phyloP scores from a whole-genome alignment of 1,284 basidiomycete genomes.

The Inonotus hispidus region DNA sequence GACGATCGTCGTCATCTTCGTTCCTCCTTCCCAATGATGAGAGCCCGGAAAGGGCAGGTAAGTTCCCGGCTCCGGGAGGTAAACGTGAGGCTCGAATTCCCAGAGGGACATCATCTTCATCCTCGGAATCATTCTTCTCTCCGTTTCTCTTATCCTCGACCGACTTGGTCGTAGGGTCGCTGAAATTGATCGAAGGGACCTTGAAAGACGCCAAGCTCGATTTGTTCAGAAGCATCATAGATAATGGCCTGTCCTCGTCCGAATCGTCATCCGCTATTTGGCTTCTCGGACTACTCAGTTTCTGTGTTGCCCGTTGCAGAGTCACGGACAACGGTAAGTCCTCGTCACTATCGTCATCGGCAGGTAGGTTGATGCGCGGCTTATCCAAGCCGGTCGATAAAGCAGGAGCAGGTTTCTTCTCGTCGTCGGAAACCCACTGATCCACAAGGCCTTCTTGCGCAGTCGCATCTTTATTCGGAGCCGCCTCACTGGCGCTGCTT shows the following conservation, averaged over 20 bases:
- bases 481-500: slow-evolving; percentile 40
- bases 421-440: slow-evolving; percentile 62
- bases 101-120: slow-evolving; percentile 67
- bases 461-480: slow-evolving; percentile 21
- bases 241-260: slow-evolving; percentile 71
- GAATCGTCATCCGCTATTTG: slow-evolving; percentile 42
- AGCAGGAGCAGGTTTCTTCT: slow-evolving; percentile 44
- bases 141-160: neutral
- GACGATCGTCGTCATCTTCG: slow-evolving; percentile 41
- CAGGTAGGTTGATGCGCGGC: slow-evolving; percentile 28
- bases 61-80: slow-evolving; percentile 20
- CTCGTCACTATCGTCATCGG: slow-evolving; percentile 60
- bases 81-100: slow-evolving; percentile 53
- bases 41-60: slow-evolving; percentile 26
- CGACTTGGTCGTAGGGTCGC: slow-evolving; percentile 25
- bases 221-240: slow-evolving; percentile 48
- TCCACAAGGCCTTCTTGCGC: slow-evolving; percentile 29
- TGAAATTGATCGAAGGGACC: slow-evolving; percentile 20
- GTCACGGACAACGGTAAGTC: slow-evolving; percentile 68
- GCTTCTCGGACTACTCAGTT: slow-evolving; percentile 6
- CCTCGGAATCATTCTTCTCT: slow-evolving; percentile 36
- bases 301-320: slow-evolving; percentile 42
- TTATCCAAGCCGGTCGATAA: slow-evolving; percentile 50
- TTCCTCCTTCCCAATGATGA: slow-evolving; percentile 17
- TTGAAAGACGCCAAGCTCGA: slow-evolving; percentile 28